These are phyloP conservation scores for Trichophyton verrucosum DNA, from an alignment of 2,329 filamentous ascomycete species.

Conservation along the genomic window DNA sequence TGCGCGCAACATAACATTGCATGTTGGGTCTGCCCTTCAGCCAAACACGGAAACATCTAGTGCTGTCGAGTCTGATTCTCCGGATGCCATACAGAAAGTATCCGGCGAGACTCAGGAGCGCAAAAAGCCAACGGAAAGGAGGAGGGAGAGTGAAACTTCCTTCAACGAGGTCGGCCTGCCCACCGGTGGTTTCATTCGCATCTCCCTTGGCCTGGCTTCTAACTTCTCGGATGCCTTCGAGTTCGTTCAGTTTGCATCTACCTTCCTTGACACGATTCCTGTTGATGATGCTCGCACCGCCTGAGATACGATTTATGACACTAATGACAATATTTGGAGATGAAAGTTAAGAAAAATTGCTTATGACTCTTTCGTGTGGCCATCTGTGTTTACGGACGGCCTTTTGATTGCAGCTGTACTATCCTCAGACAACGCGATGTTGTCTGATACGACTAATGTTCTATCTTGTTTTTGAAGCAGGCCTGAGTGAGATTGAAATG, in stretches of 20 bases:
- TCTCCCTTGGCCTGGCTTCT: slow-evolving; percentile 16
- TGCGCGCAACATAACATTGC: slow-evolving; percentile 44
- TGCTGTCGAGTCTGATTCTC: slow-evolving; percentile 32
- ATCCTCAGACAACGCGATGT: not conserved
- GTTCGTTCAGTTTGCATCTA: slow-evolving; percentile 10
- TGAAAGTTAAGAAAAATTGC: not conserved
- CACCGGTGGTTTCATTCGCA: slow-evolving; percentile 13
- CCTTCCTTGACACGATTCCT: slow-evolving; percentile 7
- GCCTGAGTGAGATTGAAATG: not conserved
- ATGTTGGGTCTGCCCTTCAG: slow-evolving; percentile 47
- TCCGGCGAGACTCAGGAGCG: not conserved
- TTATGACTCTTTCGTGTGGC: not conserved
- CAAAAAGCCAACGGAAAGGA: slow-evolving; percentile 10
- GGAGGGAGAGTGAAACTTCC: slow-evolving; percentile 11
- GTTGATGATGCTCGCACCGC: not conserved
- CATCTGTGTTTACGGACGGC: not conserved
- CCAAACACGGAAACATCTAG: slow-evolving; percentile 22
- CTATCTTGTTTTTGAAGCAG: not conserved
- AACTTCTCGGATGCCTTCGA: slow-evolving; percentile 13
- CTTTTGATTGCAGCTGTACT: not conserved
- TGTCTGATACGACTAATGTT: not conserved
- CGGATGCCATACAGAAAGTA: not conserved
- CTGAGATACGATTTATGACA: not conserved
- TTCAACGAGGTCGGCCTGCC: slow-evolving; percentile 15
- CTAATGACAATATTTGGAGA: not conserved